Evolutionary conservation across 257 asterid genomes (phyloP), one percentile per base, ranked within the genome.

Genomic region (Solanum stenotomum): DNA sequence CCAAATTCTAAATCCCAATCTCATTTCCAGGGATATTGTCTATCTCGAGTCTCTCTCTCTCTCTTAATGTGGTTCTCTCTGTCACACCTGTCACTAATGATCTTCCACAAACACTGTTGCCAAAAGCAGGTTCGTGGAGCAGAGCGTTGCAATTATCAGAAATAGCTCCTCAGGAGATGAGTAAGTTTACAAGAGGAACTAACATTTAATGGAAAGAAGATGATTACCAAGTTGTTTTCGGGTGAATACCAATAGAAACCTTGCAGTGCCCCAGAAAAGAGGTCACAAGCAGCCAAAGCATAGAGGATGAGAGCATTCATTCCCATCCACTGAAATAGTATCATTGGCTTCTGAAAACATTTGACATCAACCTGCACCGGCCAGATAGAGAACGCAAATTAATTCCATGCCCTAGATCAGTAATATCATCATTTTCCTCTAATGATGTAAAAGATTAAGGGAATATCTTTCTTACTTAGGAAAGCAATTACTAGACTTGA

Each of bases 311-410:
- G 93, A 25, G 98, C 98, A 90, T 97, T 96, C 98, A 95, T 94
- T 87, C 99, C 99, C 98, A 95, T 96, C 98, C 98, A 97, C 90
- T 97, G 96, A 89, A 97, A 92, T 85, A 95, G 75, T 82, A 91
- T 61, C 14, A 92, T 91, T 27, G 98, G 98, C 91, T 91, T 95
- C 76, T 91, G 91, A 61, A 96, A 89, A 91, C 90, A 52, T 91
- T 90, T 94, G 68, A 91, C 75, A 89, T 97, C 98, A 33, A 95
- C 98, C 98, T 97, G 95, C 90, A 90, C 70, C 89, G 85, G 37
- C 42, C 88, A 78, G 59, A 78, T 78, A 78, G 35, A 78, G 65
- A 78, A 25, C 20, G 38, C 67, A 44, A 82, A 76, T 77, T 7
- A 42, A 82, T 10, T 56, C 10, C 85, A 82, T 29, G 27, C 70